Evolutionary conservation across 345 rosid genomes (phyloP).

Genomic region (Arabidopsis arenosa): DNA sequence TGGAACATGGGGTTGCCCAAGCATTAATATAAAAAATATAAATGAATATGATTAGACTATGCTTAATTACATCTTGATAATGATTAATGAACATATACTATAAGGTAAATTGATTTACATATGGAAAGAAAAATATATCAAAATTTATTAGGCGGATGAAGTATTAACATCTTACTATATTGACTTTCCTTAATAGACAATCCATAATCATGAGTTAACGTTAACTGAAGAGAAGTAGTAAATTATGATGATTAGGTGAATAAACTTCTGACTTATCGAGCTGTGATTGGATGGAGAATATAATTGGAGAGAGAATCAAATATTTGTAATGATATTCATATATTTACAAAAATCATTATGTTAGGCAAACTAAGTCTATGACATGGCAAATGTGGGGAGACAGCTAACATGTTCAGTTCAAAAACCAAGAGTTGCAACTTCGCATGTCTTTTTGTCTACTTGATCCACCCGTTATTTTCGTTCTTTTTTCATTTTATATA

Average conservation of each 20-base stretch:
- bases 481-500: not conserved
- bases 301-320: constrained; percentile 39
- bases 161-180: constrained; percentile 14
- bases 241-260: constrained; percentile 30
- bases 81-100: not conserved
- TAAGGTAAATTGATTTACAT: not conserved
- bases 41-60: not conserved
- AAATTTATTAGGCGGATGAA: constrained; percentile 4
- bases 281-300: constrained; percentile 34
- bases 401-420: constrained; percentile 42
- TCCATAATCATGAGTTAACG: constrained; percentile 1
- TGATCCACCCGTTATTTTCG: constrained; percentile 22
- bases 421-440: constrained; percentile 38
- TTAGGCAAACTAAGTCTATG: constrained; percentile 23
- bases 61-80: not conserved
- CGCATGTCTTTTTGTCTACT: constrained; percentile 46
- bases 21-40: not conserved
- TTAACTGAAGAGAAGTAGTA: constrained; percentile 1
- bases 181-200: constrained; percentile 22
- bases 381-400: constrained; percentile 32
- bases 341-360: not conserved
- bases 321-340: constrained; percentile 8
- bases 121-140: not conserved
- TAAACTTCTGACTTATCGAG: constrained; percentile 5
- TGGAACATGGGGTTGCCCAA: constrained; percentile 41